These are phyloP conservation scores for Furcasterigmium sp. DNA, from an alignment of 2,329 filamentous ascomycete species.

Conservation along the genomic window DNA sequence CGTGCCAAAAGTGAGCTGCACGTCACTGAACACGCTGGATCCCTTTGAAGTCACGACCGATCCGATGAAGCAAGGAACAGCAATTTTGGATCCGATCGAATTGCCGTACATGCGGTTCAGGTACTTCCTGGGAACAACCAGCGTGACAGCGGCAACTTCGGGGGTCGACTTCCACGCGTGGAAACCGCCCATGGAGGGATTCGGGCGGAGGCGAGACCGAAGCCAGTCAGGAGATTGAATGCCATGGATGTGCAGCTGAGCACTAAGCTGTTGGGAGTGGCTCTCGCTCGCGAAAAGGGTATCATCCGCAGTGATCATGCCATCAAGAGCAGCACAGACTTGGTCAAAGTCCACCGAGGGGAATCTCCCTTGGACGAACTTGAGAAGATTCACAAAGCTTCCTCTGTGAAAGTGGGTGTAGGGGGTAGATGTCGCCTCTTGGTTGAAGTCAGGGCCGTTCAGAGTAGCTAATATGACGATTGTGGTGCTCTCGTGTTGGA, in stretches of 20 bases:
- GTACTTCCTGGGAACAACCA: slow-evolving; percentile 24
- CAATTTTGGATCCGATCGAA: slow-evolving; percentile 7
- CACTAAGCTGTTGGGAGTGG: slow-evolving; percentile 26
- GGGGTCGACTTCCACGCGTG: slow-evolving; percentile 31
- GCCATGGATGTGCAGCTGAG: slow-evolving; percentile 28
- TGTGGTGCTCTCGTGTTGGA: slow-evolving; percentile 29
- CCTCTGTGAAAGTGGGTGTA: slow-evolving; percentile 29
- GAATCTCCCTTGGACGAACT: slow-evolving; percentile 25
- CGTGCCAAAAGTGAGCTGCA: slow-evolving; percentile 36
- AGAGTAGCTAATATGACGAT: slow-evolving; percentile 6
- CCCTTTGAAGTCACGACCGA: slow-evolving; percentile 21
- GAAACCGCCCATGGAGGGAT: slow-evolving; percentile 19
- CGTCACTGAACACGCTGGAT: slow-evolving; percentile 29
- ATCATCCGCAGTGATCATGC: slow-evolving; percentile 22
- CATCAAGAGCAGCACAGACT: slow-evolving; percentile 21
- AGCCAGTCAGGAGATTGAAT: slow-evolving; percentile 26
- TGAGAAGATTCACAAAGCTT: slow-evolving; percentile 33
- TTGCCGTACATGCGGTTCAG: slow-evolving; percentile 21
- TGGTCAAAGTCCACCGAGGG: slow-evolving; percentile 24
- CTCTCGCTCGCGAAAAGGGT: slow-evolving; percentile 21
- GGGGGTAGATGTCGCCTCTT: neutral
- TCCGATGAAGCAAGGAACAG: slow-evolving; percentile 22
- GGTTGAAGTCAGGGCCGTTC: slow-evolving; percentile 4
- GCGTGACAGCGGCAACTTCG: slow-evolving; percentile 27
- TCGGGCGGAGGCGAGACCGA: slow-evolving; percentile 12